Conservation (phyloP, 2,329 filamentous ascomycete genomes). For the Talaromyces sp. region DNA sequence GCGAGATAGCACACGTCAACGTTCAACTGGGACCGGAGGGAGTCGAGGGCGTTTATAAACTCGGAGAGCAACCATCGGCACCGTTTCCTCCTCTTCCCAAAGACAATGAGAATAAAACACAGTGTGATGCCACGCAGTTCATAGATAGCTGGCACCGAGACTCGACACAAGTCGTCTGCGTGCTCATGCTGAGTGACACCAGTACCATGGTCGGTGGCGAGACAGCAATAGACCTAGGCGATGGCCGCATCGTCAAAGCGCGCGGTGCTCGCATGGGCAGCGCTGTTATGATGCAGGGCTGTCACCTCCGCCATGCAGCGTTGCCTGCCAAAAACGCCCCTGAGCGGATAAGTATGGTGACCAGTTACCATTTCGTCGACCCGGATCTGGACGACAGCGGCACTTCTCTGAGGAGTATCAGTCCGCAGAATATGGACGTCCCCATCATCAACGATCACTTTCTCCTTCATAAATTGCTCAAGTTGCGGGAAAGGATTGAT, state of each 20-base stretch:
- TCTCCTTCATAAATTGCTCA: constrained; percentile 1
- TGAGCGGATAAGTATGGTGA: constrained; percentile 7
- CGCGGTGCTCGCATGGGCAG: not conserved
- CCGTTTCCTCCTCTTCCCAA: not conserved
- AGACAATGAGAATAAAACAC: not conserved
- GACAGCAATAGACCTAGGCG: constrained; percentile 25
- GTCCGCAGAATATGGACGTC: constrained; percentile 6
- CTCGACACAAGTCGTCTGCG: constrained; percentile 22
- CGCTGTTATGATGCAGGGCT: constrained; percentile 2
- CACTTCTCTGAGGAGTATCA: constrained; percentile 5
- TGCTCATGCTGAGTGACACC: constrained; percentile 30
- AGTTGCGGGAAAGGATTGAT: not conserved
- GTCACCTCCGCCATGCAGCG: not conserved
- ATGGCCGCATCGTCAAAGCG: constrained; percentile 18
- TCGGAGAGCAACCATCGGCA: not conserved
- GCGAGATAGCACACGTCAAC: not conserved
- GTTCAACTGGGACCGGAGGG: constrained; percentile 3
- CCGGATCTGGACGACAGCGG: constrained; percentile 5
- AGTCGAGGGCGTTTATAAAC: not conserved
- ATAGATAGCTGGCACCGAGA: constrained; percentile 7
- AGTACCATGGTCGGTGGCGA: constrained; percentile 29
- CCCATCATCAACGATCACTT: constrained; percentile 2
- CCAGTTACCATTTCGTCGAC: constrained; percentile 3
- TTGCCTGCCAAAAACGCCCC: not conserved
- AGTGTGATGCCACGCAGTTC: not conserved